These are phyloP conservation scores for Pseudocercospora musae DNA, from an alignment of 2,329 filamentous ascomycete species.

Conservation along the genomic window DNA sequence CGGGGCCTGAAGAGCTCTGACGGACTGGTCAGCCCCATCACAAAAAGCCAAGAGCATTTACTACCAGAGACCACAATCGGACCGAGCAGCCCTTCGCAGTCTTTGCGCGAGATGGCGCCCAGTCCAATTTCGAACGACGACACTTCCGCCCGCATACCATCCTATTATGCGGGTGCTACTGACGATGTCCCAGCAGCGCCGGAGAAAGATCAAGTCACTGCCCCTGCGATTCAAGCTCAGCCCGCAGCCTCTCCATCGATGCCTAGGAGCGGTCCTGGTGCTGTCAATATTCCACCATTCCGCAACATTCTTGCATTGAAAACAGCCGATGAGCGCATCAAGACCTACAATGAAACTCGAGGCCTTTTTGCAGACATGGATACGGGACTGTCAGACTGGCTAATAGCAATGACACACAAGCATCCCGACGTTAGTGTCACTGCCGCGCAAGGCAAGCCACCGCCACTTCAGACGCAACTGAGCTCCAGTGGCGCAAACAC, in stretches of 20 bases:
- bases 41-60: slow-evolving; percentile 22
- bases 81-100: slow-evolving; percentile 13
- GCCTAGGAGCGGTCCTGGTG: slow-evolving; percentile 10
- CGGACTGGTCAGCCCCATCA: slow-evolving; percentile 19
- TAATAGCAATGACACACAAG: slow-evolving; percentile 47
- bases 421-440: slow-evolving; percentile 51
- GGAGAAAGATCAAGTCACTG: slow-evolving; percentile 9
- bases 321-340: slow-evolving; percentile 65
- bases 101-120: slow-evolving; percentile 20
- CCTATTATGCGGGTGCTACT: slow-evolving; percentile 15
- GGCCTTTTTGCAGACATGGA: slow-evolving; percentile 68
- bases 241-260: slow-evolving; percentile 6
- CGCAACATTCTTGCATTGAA: slow-evolving; percentile 73
- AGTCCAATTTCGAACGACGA: slow-evolving; percentile 24
- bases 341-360: slow-evolving; percentile 69
- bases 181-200: slow-evolving; percentile 14
- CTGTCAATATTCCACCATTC: slow-evolving; percentile 56
- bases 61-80: slow-evolving; percentile 16
- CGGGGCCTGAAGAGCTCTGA: slow-evolving; percentile 7
- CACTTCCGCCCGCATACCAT: slow-evolving; percentile 14
- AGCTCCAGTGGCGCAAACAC: slow-evolving; percentile 7
- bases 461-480: slow-evolving; percentile 17
- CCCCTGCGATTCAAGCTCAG: slow-evolving; percentile 7
- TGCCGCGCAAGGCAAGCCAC: slow-evolving; percentile 15
- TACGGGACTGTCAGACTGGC: slow-evolving; percentile 67